These are phyloP conservation scores for Hericium alpestre DNA, from an alignment of 768 basidiomycete species.

Conservation along the genomic window DNA sequence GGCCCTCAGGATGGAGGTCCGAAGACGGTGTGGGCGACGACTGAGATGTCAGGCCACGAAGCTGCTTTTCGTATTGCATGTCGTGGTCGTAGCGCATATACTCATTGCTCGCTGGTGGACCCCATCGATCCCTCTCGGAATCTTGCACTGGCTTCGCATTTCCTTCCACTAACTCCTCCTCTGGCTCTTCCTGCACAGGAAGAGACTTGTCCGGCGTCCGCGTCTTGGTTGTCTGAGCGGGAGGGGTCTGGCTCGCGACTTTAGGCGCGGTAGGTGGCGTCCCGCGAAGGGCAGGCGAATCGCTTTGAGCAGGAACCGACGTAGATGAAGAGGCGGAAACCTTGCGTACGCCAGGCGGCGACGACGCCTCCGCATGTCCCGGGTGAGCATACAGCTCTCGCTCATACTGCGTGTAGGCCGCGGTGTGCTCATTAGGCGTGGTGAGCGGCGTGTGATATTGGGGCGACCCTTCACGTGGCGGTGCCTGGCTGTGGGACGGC, in stretches of 20 bases:
- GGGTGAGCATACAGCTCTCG: conserved; percentile 9
- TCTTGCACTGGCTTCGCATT: background rate
- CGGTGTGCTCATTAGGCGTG: conserved; percentile 4
- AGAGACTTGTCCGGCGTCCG: conserved; percentile 14
- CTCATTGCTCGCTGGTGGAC: conserved; percentile 3
- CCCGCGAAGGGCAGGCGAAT: conserved; percentile 6
- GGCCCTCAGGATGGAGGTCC: conserved; percentile 12
- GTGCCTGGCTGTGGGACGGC: background rate
- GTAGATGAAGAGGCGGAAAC: background rate
- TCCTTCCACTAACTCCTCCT: conserved; percentile 8
- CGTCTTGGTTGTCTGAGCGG: conserved; percentile 6
- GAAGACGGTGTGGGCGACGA: conserved; percentile 13
- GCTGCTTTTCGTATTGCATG: conserved; percentile 6
- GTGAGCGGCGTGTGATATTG: conserved; percentile 9
- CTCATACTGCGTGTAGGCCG: conserved; percentile 7
- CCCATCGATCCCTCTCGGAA: conserved; percentile 9
- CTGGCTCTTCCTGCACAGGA: conserved; percentile 13
- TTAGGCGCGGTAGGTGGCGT: conserved; percentile 7
- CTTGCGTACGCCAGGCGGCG: conserved; percentile 8
- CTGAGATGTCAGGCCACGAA: background rate
- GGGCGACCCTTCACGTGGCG: conserved; percentile 7
- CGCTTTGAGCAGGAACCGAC: background rate
- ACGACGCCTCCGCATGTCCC: conserved; percentile 4
- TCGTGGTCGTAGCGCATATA: conserved; percentile 9
- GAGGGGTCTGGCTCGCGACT: conserved; percentile 8